Evolutionary conservation across 805 yeast species (phyloP), one percentile per base, ranked within the genome.

Genomic region (Wickerhamiella spandovensis): DNA sequence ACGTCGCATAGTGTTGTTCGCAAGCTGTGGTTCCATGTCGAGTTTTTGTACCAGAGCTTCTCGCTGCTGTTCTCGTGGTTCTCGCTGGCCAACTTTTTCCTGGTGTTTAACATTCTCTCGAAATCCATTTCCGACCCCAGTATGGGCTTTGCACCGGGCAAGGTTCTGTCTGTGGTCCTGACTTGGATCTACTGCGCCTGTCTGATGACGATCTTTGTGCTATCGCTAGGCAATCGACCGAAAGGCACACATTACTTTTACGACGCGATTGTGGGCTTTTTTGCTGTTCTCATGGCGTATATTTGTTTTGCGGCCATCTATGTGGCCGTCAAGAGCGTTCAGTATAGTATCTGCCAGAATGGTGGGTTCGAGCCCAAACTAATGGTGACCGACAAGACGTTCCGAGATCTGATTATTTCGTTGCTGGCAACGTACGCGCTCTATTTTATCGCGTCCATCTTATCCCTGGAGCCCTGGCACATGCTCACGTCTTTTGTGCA

Each of bases 181-280:
- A 70, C 89, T 8, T 89, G 97, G 95, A 64, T 89, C 21, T 90
- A 89, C 60, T 77, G 83, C 51, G 82, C 82, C 1, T 82, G 89
- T 15, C 68, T 92, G 1, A 82, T 87, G 23, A 78, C 90, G 9
- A 86, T 95, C 5, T 89, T 90, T 67, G 86, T 90, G 41, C 69
- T 90, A 51, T 83, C 95, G 2, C 82, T 90, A 65, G 98, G 98
- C 61, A 90, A 90, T 64, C 81, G 94, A 35, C 97, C 98, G 1
- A 77, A 83, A 56, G 97, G 97, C 25, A 86, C 97, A 0, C 79
- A 80, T 52, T 74, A 70, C 58, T 82, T 88, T 59, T 90, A 92
- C 63, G 64, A 82, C 48, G 73, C 79, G 9, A 83, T 89, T 52
- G 85, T 85, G 28, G 66, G 76, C 15, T 77, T 89, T 59, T 90